Evolutionary conservation across 2,329 filamentous ascomycete species (phyloP), one percentile per base, ranked within the genome.

Genomic region (Botrytis pseudocinerea): DNA sequence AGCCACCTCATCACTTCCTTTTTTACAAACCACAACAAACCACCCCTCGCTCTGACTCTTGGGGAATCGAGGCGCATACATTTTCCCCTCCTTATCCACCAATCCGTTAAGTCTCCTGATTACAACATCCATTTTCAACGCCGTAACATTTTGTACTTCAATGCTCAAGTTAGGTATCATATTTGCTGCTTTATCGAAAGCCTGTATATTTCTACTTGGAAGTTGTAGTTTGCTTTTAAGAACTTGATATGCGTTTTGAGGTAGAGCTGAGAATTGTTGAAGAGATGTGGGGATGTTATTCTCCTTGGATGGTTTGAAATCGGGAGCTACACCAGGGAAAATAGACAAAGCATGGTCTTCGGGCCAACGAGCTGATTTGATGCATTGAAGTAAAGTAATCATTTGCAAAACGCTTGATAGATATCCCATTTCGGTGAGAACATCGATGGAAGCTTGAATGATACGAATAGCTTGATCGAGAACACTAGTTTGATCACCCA

Each of bases 391-490:
- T 0, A 99, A 86, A 25, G 87, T 89, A 75, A 98, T 93, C 90
- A 98, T 95, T 83, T 90, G 89, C 62, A 91, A 85, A 76, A 91
- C 94, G 73, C 92, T 94, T 32, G 91, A 92, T 8, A 94, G 84
- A 80, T 92, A 91, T 18, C 93, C 93, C n/a, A 97, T 83, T 82
- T 99, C 97, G 0, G 95, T 93, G 73, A 98, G 87, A 16, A 98
- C 92, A 81, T 99, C 97, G 78, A 99, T 95, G 9, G 92, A 93
- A 1, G 96, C 97, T 82, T 99, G 96, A 48, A 98, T 91, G 81
- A 99, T 96, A 88, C 96, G 96, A 74, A 99, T 96, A 9, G 94
- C 93, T 82, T 99, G 96, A 82, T 99, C 96, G 1, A 99, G 87
- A 4, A 99, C 96, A 70, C 89, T 91, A 18, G 89, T 91, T 83